Percentiles rank a stretch among this genome's conserved stretches.
phyloP scores from a whole-genome alignment of 1,284 basidiomycete genomes.

The Leccinum variabile region DNA sequence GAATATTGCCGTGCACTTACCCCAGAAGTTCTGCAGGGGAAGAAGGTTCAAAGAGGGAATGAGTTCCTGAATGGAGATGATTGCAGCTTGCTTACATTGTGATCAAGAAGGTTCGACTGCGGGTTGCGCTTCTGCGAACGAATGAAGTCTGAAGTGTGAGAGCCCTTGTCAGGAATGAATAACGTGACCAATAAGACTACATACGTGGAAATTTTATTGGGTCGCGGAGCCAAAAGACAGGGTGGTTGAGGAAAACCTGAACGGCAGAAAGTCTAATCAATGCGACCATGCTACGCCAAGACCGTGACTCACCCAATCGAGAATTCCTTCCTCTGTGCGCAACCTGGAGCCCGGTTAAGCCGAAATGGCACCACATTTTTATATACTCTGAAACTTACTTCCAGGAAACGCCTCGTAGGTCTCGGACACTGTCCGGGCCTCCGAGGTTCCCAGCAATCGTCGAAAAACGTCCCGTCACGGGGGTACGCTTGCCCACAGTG shows the following conservation, averaged over 20 bases:
- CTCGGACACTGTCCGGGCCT: conserved; percentile 45
- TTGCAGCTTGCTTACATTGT: conserved; percentile 8
- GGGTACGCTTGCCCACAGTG: conserved; percentile 24
- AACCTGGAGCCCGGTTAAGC: conserved; percentile 11
- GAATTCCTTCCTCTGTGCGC: conserved; percentile 44
- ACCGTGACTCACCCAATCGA: conserved; percentile 41
- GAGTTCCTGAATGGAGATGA: not conserved
- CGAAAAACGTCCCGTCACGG: conserved; percentile 23
- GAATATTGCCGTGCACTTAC: conserved; percentile 4
- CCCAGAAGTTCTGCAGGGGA: conserved; percentile 24
- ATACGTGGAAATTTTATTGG: conserved; percentile 47
- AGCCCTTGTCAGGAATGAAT: not conserved
- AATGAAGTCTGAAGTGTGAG: conserved; percentile 48
- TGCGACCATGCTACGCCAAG: not conserved
- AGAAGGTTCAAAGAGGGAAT: not conserved
- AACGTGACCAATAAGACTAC: not conserved
- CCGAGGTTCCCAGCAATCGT: conserved; percentile 43
- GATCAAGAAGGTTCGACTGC: conserved; percentile 24
- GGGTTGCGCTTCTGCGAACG: conserved; percentile 55
- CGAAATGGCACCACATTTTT: conserved; percentile 3
- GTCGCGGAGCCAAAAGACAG: conserved; percentile 42
- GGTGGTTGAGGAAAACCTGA: conserved; percentile 41
- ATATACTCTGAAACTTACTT: conserved; percentile 18
- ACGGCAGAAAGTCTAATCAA: not conserved
- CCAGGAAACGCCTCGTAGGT: conserved; percentile 25